phyloP scores from a whole-genome alignment of 2,329 filamentous ascomycete species.

The Rhinocladiella similis region DNA sequence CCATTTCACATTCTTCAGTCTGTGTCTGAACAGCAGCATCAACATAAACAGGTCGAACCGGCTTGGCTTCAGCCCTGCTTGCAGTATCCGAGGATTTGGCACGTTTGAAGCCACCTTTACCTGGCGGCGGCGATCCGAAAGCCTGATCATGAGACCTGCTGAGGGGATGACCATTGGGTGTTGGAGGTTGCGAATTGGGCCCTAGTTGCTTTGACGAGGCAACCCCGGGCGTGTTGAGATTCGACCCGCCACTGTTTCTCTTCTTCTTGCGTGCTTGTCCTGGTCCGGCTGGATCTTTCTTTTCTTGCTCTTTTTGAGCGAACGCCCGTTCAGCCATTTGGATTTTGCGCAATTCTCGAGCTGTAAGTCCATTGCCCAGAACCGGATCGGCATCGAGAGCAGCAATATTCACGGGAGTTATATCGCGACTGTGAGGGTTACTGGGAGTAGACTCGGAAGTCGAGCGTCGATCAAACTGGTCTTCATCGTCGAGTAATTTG shows the following conservation, averaged over 20 bases:
- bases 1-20: constrained; percentile 39
- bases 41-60: constrained; percentile 39
- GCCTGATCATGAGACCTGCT: constrained; percentile 8
- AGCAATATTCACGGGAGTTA: constrained; percentile 57
- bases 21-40: constrained; percentile 46
- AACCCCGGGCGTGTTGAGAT: constrained; percentile 51
- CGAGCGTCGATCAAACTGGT: constrained; percentile 57
- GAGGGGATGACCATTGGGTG: constrained; percentile 11
- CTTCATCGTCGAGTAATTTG: constrained; percentile 55
- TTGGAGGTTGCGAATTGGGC: constrained; percentile 18
- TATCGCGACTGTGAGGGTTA: constrained; percentile 60
- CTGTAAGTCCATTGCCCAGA: constrained; percentile 55
- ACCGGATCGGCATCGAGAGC: constrained; percentile 42
- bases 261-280: constrained; percentile 57
- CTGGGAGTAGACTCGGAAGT: constrained; percentile 57
- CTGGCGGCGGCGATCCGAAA: constrained; percentile 39
- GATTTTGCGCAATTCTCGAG: constrained; percentile 63
- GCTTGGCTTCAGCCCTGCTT: constrained; percentile 34
- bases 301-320: constrained; percentile 60
- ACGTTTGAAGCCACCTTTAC: constrained; percentile 26
- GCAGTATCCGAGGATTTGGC: constrained; percentile 32
- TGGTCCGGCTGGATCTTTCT: constrained; percentile 40
- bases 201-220: constrained; percentile 30
- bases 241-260: constrained; percentile 56
- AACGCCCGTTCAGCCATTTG: constrained; percentile 64